Conservation (phyloP, 805 yeast species). For the Suhomyces kilbournensis region DNA sequence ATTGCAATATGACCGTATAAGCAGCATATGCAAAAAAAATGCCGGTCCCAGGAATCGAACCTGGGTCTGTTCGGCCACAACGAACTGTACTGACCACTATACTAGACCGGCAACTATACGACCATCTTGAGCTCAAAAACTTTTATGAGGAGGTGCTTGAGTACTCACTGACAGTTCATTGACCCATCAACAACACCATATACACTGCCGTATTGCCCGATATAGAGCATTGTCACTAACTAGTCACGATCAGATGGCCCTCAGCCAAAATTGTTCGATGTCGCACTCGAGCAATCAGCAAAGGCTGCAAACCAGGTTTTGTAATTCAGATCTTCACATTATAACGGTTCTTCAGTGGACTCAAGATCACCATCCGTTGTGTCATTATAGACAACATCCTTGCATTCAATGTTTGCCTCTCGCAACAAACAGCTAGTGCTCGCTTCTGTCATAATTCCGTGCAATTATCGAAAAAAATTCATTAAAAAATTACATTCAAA, state of each 20-base stretch:
- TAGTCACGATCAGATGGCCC: not conserved
- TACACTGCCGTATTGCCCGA: not conserved
- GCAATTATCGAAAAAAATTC: not conserved
- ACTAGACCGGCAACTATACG: conserved; percentile 12
- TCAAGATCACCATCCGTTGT: not conserved
- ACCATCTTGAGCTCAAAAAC: too few species aligned
- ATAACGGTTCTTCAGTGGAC: not conserved
- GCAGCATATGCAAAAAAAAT: not conserved
- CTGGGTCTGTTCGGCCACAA: conserved; percentile 18
- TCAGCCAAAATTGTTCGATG: not conserved
- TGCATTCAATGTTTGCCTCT: not conserved
- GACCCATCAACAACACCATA: not conserved
- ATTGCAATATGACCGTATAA: not conserved
- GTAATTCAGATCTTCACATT: too few species aligned
- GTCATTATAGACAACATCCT: not conserved
- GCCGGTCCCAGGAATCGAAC: conserved; percentile 20
- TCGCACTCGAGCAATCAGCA: not conserved
- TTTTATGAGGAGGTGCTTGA: not conserved
- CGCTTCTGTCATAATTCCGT: not conserved
- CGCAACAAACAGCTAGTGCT: not conserved
- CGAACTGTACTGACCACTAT: conserved; percentile 18
- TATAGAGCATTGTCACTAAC: not conserved
- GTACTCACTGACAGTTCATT: not conserved
- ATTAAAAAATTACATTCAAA: not conserved
- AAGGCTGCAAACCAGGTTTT: not conserved